These are phyloP conservation scores for Cordia subcordata DNA, from an alignment of 257 asterid genomes.

Conservation along the genomic window DNA sequence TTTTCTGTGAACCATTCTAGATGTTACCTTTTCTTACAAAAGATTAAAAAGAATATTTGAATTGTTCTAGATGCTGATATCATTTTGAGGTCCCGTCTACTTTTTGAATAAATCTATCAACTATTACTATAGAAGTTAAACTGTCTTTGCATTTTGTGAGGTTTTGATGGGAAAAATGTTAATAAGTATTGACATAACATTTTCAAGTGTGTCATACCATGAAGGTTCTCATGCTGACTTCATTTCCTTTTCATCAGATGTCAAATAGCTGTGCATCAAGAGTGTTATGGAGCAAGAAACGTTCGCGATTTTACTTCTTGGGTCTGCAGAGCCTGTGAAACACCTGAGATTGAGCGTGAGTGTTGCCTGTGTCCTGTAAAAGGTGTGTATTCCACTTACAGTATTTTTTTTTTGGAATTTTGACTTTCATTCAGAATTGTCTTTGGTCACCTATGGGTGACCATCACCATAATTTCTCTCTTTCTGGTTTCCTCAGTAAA, in stretches of 20 bases:
- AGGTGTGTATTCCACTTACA: conserved; percentile 41
- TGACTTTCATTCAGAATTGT: conserved; percentile 1
- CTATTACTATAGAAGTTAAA: no score
- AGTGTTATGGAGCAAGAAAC: conserved; percentile 97
- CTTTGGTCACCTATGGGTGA: not conserved
- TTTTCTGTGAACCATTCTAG: no score
- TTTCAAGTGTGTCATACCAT: no score
- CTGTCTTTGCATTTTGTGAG: no score
- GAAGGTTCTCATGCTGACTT: no score
- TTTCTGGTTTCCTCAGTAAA: not conserved
- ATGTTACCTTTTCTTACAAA: no score
- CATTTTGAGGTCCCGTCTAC: no score
- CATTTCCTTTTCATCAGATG: conserved; percentile 42
- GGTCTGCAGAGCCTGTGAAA: conserved; percentile 98
- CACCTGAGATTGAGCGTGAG: conserved; percentile 89
- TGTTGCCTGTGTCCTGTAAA: conserved; percentile 99
- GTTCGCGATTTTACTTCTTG: conserved; percentile 93
- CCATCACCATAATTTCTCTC: not conserved
- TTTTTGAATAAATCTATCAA: no score
- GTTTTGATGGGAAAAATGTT: no score
- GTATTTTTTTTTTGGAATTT: conserved; percentile 2
- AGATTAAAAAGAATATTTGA: not conserved
- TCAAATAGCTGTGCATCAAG: conserved; percentile 99
- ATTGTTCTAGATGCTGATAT: no score
- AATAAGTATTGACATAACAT: no score